Evolutionary conservation across 805 yeast genomes (phyloP), one percentile per base, ranked within the genome.

Genomic region (Candida morakotiae): DNA sequence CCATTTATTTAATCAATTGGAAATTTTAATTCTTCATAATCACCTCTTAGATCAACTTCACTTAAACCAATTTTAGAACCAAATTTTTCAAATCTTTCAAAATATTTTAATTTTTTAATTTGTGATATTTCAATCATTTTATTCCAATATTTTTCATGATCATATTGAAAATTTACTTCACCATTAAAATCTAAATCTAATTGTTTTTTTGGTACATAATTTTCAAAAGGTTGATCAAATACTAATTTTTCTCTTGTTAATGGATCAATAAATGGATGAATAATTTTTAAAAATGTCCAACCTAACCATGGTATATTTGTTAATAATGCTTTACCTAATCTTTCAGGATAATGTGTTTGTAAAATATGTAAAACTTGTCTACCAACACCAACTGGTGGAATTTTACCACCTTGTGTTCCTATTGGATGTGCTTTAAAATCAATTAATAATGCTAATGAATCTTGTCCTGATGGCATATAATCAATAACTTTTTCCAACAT

Each of bases 331-430:
- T 82, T 83, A 27, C 99, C 99, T 42, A 93, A 71, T 52, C 99
- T 77, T 59, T 93, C 99, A 3, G 98, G 98, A 58, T 93, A 93
- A 61, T 93, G 99, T 9, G 95, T 88, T 64, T 93, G 99, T 50
- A 93, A 69, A 56, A 93, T 93, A 58, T 84, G 87, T 47, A 93
- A 71, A 22, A 91, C 98, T 62, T 88, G 95, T 56, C 89, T 82
- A 24, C 96, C 97, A 13, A 80, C 84, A 35, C 83, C 74, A 29
- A 91, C 69, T 1, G 96, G 87, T n/a, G 98, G 98, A 39, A 87
- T 77, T 55, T 84, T 87, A 40, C 83, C 75, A 22, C 77, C 65
- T 39, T 64, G 69, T 37, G 67, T 79, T 57, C 71, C 71, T 23
- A 64, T 72, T 39, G 86, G 83, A 42, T 87, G 80, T 14, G 85